Percentiles rank a stretch among this genome's conserved stretches.
Evolutionary conservation across 2,329 filamentous ascomycete genomes (phyloP).

Genomic region (Polychaeton citri): DNA sequence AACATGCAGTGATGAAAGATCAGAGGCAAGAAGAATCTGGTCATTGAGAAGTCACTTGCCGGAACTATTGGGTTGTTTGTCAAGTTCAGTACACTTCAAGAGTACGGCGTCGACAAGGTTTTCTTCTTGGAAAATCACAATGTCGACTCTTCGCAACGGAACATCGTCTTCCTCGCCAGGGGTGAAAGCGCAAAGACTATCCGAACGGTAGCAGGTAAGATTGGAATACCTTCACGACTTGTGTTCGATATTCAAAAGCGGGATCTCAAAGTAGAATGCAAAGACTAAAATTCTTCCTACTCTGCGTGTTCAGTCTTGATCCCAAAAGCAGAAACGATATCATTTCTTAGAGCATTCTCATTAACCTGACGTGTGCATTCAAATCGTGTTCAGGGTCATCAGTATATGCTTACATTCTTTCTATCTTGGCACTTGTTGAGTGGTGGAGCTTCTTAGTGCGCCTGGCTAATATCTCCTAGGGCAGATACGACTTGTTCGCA

Average conservation of each 20-base stretch:
- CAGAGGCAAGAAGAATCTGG: conserved; percentile 95
- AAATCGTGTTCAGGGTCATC: conserved; percentile 13
- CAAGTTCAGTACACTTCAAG: conserved; percentile 88
- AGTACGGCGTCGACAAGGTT: conserved; percentile 95
- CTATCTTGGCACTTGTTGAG: conserved; percentile 5
- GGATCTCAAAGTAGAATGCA: conserved; percentile 50
- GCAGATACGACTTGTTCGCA: conserved; percentile 80
- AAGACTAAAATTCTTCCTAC: conserved; percentile 34
- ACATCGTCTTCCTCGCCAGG: conserved; percentile 84
- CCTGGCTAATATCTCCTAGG: conserved; percentile 37
- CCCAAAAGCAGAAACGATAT: no score
- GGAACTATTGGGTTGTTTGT: conserved; percentile 83
- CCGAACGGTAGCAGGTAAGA: conserved; percentile 71
- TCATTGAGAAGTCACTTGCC: conserved; percentile 81
- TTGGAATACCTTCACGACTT: conserved; percentile 4
- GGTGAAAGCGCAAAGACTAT: conserved; percentile 80
- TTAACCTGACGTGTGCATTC: conserved; percentile 9
- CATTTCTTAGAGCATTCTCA: no score
- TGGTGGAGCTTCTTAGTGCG: neutral
- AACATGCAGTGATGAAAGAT: conserved; percentile 44
- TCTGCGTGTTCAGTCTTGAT: conserved; percentile 36
- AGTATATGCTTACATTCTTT: conserved; percentile 41
- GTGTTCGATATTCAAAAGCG: conserved; percentile 9
- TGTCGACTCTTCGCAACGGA: conserved; percentile 84
- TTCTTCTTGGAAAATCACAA: conserved; percentile 96